phyloP scores from a whole-genome alignment of 441 rosid genomes.

The Pelargonium citronellum region DNA sequence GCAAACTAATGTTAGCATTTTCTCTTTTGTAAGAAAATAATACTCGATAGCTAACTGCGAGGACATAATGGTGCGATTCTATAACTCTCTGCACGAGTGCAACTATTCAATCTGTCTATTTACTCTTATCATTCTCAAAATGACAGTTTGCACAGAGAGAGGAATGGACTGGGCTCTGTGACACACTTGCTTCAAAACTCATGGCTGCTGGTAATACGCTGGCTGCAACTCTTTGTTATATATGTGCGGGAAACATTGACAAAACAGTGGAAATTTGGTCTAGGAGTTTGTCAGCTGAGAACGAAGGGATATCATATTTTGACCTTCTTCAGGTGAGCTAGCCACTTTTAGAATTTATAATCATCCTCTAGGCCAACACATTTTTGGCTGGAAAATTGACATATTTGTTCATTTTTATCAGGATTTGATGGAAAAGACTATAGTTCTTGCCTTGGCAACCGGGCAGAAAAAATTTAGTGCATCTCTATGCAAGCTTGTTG shows the following conservation, averaged over 20 bases:
- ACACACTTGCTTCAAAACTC: slow-evolving; percentile 77
- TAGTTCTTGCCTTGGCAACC: slow-evolving; percentile 90
- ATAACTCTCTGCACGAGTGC: neutral
- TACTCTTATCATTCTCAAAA: slow-evolving; percentile 5
- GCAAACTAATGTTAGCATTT: neutral
- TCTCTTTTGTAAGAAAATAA: neutral
- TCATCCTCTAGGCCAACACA: neutral
- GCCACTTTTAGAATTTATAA: slow-evolving; percentile 17
- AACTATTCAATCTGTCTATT: neutral
- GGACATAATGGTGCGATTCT: neutral
- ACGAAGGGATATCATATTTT: slow-evolving; percentile 68
- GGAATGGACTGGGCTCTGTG: slow-evolving; percentile 82
- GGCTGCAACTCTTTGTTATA: slow-evolving; percentile 93
- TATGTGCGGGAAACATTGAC: slow-evolving; percentile 93
- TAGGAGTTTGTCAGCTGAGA: slow-evolving; percentile 56
- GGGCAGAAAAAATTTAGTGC: slow-evolving; percentile 90
- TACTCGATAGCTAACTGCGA: neutral
- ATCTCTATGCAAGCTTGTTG: slow-evolving; percentile 93
- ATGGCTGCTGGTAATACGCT: slow-evolving; percentile 68
- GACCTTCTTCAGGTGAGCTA: slow-evolving; percentile 83
- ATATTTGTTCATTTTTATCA: slow-evolving; percentile 27
- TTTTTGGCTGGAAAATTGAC: slow-evolving; percentile 16
- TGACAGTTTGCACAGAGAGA: slow-evolving; percentile 87
- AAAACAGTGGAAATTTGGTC: slow-evolving; percentile 99
- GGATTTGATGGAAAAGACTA: slow-evolving; percentile 99